Conservation (phyloP, 2,329 filamentous ascomycete species). For the Penicillium sp. region DNA sequence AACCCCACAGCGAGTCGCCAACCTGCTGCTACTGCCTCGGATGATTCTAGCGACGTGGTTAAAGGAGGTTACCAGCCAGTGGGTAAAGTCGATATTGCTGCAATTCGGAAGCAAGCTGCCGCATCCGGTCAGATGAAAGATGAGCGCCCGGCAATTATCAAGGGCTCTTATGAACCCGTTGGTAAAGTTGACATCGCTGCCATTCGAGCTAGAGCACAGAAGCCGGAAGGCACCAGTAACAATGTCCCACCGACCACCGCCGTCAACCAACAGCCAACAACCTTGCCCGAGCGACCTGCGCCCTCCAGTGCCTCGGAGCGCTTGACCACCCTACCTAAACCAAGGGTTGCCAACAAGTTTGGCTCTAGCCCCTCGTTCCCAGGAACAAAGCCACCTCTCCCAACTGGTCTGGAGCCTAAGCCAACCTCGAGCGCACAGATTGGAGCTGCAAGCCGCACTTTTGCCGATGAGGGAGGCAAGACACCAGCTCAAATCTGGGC, state of each 20-base stretch:
- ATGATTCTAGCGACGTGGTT: conserved; percentile 64
- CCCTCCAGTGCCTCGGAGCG: conserved; percentile 74
- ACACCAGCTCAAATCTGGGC: conserved; percentile 97
- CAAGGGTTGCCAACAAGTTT: conserved; percentile 91
- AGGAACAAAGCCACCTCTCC: conserved; percentile 85
- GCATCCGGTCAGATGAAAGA: conserved; percentile 59
- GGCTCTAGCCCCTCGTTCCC: conserved; percentile 69
- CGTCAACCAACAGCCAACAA: conserved; percentile 58
- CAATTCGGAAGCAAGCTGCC: conserved; percentile 74
- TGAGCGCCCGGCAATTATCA: conserved; percentile 79
- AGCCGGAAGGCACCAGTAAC: conserved; percentile 46
- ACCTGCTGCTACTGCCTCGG: conserved; percentile 49
- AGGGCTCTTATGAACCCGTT: conserved; percentile 89
- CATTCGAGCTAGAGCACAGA: conserved; percentile 80
- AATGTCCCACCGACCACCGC: conserved; percentile 44
- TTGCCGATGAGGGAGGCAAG: conserved; percentile 92
- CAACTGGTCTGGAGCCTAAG: conserved; percentile 65
- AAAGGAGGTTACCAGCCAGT: conserved; percentile 87
- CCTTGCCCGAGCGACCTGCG: conserved; percentile 69
- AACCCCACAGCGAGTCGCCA: conserved; percentile 58
- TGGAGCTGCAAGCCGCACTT: conserved; percentile 82
- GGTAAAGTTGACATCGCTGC: conserved; percentile 97
- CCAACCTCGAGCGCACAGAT: conserved; percentile 59
- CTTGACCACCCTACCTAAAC: conserved; percentile 85
- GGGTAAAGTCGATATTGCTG: conserved; percentile 96